These are phyloP conservation scores for Alternaria alternata DNA, from an alignment of 2,329 filamentous ascomycete genomes.

Conservation along the genomic window DNA sequence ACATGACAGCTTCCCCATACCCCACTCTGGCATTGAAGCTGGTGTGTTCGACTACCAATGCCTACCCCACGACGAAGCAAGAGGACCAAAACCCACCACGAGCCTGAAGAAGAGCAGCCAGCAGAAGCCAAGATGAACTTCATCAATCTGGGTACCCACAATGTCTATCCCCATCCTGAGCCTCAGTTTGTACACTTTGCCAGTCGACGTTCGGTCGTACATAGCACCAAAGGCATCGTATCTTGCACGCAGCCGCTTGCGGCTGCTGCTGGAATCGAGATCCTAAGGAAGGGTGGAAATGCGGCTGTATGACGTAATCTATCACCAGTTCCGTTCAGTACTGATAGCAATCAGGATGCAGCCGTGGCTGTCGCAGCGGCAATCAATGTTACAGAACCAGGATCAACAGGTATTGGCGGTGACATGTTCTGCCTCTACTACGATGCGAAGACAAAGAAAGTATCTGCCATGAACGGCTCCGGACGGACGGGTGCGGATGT, in stretches of 20 bases:
- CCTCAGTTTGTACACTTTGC: constrained; percentile 70
- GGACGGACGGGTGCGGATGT: constrained; percentile 78
- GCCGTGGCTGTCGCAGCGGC: constrained; percentile 93
- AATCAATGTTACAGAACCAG: constrained; percentile 91
- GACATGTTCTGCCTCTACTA: constrained; percentile 98
- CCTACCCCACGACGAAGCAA: constrained; percentile 23
- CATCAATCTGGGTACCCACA: constrained; percentile 26
- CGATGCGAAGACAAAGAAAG: constrained; percentile 79
- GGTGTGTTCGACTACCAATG: constrained; percentile 15
- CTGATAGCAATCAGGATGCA: constrained; percentile 72
- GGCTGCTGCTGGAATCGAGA: constrained; percentile 82
- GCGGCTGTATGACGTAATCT: constrained; percentile 73
- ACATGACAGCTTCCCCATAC: constrained; percentile 7
- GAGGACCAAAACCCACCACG: constrained; percentile 17
- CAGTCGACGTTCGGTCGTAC: constrained; percentile 88
- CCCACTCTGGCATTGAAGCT: constrained; percentile 12
- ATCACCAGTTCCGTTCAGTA: background rate
- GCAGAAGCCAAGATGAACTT: constrained; percentile 3
- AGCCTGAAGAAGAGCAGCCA: constrained; percentile 3
- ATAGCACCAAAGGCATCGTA: constrained; percentile 91
- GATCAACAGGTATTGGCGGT: constrained; percentile 92
- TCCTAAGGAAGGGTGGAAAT: constrained; percentile 90
- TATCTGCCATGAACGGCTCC: constrained; percentile 90
- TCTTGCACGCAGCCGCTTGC: constrained; percentile 90
- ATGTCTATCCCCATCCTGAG: constrained; percentile 60